Percentiles rank a stretch among this genome's conserved stretches.
Evolutionary conservation across 768 basidiomycete species (phyloP).

Genomic region (Collybia nuda): DNA sequence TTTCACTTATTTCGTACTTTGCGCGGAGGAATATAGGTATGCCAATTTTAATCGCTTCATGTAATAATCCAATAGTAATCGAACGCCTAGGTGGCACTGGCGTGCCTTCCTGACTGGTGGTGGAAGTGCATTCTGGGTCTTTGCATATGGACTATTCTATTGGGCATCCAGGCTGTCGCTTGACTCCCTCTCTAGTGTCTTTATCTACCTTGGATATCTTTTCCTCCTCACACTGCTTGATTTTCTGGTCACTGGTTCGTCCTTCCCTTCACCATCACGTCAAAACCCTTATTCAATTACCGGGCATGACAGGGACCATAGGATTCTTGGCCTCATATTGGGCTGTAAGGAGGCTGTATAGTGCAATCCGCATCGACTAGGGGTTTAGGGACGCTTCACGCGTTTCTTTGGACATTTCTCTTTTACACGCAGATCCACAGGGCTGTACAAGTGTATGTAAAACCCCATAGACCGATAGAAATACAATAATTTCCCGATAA

Average conservation of each 20-base stretch:
- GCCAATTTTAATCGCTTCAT: constrained; percentile 12
- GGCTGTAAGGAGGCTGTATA: constrained; percentile 84
- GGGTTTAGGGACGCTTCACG: too few relatives aligned
- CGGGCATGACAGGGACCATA: constrained; percentile 65
- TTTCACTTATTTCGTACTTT: constrained; percentile 88
- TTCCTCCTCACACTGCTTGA: constrained; percentile 78
- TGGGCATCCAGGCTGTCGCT: constrained; percentile 87
- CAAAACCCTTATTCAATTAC: too few relatives aligned
- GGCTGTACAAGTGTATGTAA: too few relatives aligned
- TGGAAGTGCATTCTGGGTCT: constrained; percentile 89
- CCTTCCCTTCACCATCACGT: not conserved
- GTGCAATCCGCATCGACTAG: constrained; percentile 76
- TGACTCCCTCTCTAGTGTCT: constrained; percentile 75
- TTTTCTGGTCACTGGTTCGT: constrained; percentile 84
- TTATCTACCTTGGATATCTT: constrained; percentile 90
- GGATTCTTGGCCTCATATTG: constrained; percentile 91
- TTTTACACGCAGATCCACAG: too few relatives aligned
- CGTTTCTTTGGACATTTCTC: too few relatives aligned
- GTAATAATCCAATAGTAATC: not conserved
- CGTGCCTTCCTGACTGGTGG: constrained; percentile 90
- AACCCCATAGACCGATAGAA: too few relatives aligned
- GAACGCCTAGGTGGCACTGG: constrained; percentile 85
- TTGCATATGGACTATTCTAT: constrained; percentile 87
- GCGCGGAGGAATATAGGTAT: constrained; percentile 92
- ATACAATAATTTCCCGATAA: too few relatives aligned